A percentile compares a stretch with the other conserved stretches of the same genome.
These are phyloP conservation scores for Xerocomus spinulosus DNA, from an alignment of 768 basidiomycete species.

Conservation along the genomic window DNA sequence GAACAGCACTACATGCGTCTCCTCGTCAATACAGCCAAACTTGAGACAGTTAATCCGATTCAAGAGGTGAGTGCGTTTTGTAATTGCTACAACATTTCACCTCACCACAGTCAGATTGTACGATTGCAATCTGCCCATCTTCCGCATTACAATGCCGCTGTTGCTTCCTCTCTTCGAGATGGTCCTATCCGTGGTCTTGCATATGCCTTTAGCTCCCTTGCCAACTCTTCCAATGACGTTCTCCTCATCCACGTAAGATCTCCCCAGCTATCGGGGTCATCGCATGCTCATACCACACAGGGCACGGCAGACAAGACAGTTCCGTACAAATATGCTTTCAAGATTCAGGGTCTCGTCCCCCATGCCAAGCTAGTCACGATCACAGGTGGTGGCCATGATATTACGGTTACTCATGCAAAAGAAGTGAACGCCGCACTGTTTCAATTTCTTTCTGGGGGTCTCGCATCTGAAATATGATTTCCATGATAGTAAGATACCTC, in stretches of 20 bases:
- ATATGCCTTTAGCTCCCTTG: conserved; percentile 48
- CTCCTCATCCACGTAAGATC: conserved; percentile 60
- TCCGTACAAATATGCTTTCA: conserved; percentile 29
- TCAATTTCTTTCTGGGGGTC: conserved; percentile 21
- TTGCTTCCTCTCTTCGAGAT: conserved; percentile 71
- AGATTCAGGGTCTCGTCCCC: conserved; percentile 30
- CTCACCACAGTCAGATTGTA: conserved; percentile 45
- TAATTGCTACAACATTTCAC: neutral
- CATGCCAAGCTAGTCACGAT: conserved; percentile 29
- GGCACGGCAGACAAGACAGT: conserved; percentile 33
- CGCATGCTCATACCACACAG: conserved; percentile 10
- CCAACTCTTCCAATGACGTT: conserved; percentile 45
- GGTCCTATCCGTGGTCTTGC: conserved; percentile 66
- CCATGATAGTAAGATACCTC: neutral
- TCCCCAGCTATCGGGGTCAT: neutral
- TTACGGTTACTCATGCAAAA: conserved; percentile 30
- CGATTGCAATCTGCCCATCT: conserved; percentile 76
- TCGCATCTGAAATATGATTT: neutral
- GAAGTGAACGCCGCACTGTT: conserved; percentile 29
- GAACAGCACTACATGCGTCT: conserved; percentile 49
- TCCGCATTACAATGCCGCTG: conserved; percentile 66
- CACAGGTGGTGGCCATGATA: conserved; percentile 26
- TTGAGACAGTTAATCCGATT: conserved; percentile 31
- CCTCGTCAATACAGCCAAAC: conserved; percentile 35
- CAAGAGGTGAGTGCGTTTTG: conserved; percentile 35